A percentile compares a stretch with the other conserved stretches of the same genome.
Conservation (phyloP, 495 filamentous ascomycete species). For the Podospora comata region DNA sequence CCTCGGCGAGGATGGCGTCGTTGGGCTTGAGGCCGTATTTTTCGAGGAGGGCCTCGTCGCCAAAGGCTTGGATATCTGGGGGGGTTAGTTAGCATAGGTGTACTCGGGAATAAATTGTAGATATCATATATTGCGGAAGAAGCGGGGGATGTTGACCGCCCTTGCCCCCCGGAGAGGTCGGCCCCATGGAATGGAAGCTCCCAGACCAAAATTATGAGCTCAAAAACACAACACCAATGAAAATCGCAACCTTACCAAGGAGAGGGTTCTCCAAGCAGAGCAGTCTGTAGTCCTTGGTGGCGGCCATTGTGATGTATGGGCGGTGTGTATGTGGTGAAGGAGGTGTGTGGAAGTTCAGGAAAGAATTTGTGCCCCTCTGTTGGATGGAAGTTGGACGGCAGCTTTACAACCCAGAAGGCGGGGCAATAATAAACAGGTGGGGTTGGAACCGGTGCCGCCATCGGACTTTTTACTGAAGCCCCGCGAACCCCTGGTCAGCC, state of each 20-base stretch:
- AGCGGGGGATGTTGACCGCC: background rate
- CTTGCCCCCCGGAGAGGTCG: background rate
- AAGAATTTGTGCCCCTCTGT: conserved; percentile 22
- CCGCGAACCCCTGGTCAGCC: conserved; percentile 6
- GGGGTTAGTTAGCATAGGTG: background rate
- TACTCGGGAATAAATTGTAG: conserved; percentile 2
- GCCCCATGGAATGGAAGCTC: background rate
- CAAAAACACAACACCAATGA: background rate
- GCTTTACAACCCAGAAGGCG: conserved; percentile 20
- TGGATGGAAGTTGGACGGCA: background rate
- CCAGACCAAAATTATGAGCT: background rate
- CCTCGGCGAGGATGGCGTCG: conserved; percentile 94
- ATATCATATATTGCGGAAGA: conserved; percentile 5
- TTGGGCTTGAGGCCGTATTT: conserved; percentile 93
- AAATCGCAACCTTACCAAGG: conserved; percentile 60
- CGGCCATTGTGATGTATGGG: conserved; percentile 57
- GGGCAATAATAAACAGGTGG: conserved; percentile 21
- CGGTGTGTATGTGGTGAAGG: conserved; percentile 21
- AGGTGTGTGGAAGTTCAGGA: conserved; percentile 20
- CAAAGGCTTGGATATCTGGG: conserved; percentile 86
- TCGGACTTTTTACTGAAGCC: conserved; percentile 16
- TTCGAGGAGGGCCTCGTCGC: conserved; percentile 73
- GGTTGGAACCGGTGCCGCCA: conserved; percentile 22
- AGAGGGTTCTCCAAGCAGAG: conserved; percentile 95
- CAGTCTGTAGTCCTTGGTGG: conserved; percentile 73